Conservation (phyloP, 2,329 filamentous ascomycete genomes). For the Penicillium sp. region DNA sequence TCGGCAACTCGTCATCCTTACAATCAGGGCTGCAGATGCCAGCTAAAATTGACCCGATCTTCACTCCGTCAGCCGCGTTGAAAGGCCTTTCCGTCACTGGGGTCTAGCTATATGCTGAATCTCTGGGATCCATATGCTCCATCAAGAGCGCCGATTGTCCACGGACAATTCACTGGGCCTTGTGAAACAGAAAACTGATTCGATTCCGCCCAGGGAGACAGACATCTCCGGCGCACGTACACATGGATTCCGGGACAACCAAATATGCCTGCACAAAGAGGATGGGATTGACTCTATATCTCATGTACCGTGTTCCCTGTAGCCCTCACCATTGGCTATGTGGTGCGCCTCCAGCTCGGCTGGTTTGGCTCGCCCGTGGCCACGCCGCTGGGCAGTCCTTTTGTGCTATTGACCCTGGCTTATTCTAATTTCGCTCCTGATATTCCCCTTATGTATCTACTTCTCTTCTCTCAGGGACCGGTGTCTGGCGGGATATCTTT, state of each 20-base stretch:
- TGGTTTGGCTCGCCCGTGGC: constrained; percentile 7
- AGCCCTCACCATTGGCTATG: not conserved
- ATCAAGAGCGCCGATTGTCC: not conserved
- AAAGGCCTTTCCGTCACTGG: constrained; percentile 3
- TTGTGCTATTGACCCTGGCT: constrained; percentile 6
- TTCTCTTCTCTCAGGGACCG: constrained; percentile 15
- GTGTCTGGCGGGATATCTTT: constrained; percentile 8
- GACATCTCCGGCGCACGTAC: not conserved
- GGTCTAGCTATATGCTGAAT: constrained; percentile 1
- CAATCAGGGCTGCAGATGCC: constrained; percentile 4
- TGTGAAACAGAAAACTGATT: not conserved
- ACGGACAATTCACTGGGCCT: not conserved
- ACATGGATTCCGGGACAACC: not conserved
- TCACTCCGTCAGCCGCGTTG: constrained; percentile 3
- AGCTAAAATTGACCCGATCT: constrained; percentile 9
- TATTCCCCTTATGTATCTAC: constrained; percentile 19
- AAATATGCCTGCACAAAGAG: not conserved
- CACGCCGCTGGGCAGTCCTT: constrained; percentile 5
- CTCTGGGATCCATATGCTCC: constrained; percentile 1
- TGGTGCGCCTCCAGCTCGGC: constrained; percentile 3
- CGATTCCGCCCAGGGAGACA: not conserved
- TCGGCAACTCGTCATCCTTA: constrained; percentile 11
- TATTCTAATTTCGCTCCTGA: constrained; percentile 3
- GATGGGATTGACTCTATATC: not conserved
- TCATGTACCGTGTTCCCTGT: not conserved